Evolutionary conservation across 169 alveolate species (phyloP).

Genomic region (Babesia divergens): DNA sequence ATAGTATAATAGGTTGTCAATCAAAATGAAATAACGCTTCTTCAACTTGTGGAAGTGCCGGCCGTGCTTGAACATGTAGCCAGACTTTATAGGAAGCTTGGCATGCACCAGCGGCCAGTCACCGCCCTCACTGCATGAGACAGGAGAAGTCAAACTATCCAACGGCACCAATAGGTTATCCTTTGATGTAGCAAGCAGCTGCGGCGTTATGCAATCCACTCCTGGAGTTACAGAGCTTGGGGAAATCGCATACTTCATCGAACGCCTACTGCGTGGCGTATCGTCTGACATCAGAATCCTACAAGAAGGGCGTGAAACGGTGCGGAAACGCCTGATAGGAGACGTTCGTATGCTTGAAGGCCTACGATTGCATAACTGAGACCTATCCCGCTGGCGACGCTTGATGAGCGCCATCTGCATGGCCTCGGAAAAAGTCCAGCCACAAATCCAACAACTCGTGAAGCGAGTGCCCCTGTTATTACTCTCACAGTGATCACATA

Average conservation of each 20-base stretch:
- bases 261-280: too few relatives aligned
- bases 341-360: background rate
- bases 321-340: too few relatives aligned
- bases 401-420: background rate
- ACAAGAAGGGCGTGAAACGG: too few relatives aligned
- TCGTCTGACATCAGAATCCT: too few relatives aligned
- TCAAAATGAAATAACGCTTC: conserved; percentile 78
- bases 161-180: too few relatives aligned
- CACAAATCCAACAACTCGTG: conserved; percentile 49
- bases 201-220: too few relatives aligned
- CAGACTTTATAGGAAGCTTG: conserved; percentile 71
- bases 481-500: conserved; percentile 59
- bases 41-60: conserved; percentile 77
- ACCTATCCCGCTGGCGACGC: background rate
- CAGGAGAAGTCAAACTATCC: too few relatives aligned
- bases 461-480: conserved; percentile 42
- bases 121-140: too few relatives aligned
- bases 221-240: too few relatives aligned
- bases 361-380: background rate
- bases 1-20: conserved; percentile 80
- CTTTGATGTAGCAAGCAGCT: too few relatives aligned
- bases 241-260: too few relatives aligned
- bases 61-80: conserved; percentile 81
- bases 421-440: conserved; percentile 43
- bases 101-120: background rate